A percentile compares a stretch with the other conserved stretches of the same genome.
phyloP scores from a whole-genome alignment of 768 basidiomycete species.

The Xerocomellus amylosporus region DNA sequence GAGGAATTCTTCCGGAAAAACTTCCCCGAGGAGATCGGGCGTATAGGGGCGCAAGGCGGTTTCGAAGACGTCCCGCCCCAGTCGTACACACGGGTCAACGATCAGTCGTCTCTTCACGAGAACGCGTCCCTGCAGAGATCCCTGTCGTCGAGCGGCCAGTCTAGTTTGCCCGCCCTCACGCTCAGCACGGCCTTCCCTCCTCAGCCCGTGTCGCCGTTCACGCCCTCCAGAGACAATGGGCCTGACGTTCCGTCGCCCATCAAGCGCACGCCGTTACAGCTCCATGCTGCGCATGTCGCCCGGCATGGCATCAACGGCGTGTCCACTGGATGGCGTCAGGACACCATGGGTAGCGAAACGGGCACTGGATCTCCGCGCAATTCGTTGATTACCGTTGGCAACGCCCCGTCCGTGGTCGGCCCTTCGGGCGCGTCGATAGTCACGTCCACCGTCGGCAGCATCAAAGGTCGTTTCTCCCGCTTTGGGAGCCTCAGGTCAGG shows the following conservation, averaged over 20 bases:
- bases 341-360: constrained; percentile 41
- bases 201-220: constrained; percentile 40
- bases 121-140: constrained; percentile 44
- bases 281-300: constrained; percentile 77
- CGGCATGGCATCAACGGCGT: constrained; percentile 83
- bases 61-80: constrained; percentile 46
- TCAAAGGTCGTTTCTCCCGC: constrained; percentile 72
- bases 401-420: constrained; percentile 35
- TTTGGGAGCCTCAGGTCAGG: constrained; percentile 69
- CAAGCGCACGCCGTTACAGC: constrained; percentile 74
- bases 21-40: constrained; percentile 77
- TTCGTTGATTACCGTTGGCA: constrained; percentile 72
- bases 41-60: constrained; percentile 57
- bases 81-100: constrained; percentile 42
- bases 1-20: constrained; percentile 84
- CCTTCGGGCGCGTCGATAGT: constrained; percentile 56
- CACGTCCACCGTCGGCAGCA: constrained; percentile 62
- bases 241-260: constrained; percentile 21
- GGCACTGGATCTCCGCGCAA: constrained; percentile 61
- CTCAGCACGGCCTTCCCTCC: constrained; percentile 47
- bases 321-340: constrained; percentile 66
- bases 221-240: constrained; percentile 18
- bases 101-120: constrained; percentile 49
- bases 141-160: constrained; percentile 46
- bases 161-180: constrained; percentile 44